Conservation (phyloP, 495 filamentous ascomycete genomes). For the Neurospora tetraspora region DNA sequence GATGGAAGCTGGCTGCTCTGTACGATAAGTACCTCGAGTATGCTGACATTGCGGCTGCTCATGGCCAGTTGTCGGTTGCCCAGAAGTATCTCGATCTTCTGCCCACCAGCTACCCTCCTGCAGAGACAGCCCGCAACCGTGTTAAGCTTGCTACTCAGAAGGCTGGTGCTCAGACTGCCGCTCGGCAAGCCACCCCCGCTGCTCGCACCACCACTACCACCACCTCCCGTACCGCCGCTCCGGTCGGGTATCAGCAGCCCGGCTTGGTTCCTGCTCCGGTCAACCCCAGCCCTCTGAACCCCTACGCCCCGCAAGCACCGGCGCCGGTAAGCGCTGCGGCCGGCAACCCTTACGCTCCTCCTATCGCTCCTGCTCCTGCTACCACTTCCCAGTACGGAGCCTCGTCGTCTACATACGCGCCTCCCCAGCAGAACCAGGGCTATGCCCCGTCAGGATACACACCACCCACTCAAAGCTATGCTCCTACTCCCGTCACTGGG, state of each 20-base stretch:
- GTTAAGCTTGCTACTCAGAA: slow-evolving; percentile 80
- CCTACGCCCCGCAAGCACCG: slow-evolving; percentile 25
- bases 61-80: slow-evolving; percentile 77
- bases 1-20: slow-evolving; percentile 80
- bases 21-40: slow-evolving; percentile 98
- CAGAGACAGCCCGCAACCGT: slow-evolving; percentile 76
- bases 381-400: slow-evolving; percentile 19
- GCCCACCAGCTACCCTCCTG: slow-evolving; percentile 75
- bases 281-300: slow-evolving; percentile 24
- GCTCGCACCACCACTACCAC: slow-evolving; percentile 7
- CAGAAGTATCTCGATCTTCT: slow-evolving; percentile 88
- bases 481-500: slow-evolving; percentile 18
- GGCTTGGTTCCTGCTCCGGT: slow-evolving; percentile 20
- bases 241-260: slow-evolving; percentile 29
- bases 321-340: slow-evolving; percentile 29
- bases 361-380: slow-evolving; percentile 31
- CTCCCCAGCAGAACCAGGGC: slow-evolving; percentile 10
- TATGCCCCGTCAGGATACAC: background rate
- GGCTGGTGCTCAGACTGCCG: slow-evolving; percentile 26
- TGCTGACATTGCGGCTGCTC: slow-evolving; percentile 84
- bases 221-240: slow-evolving; percentile 22
- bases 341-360: slow-evolving; percentile 54
- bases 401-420: slow-evolving; percentile 26
- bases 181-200: slow-evolving; percentile 18
- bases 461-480: slow-evolving; percentile 8